These are phyloP conservation scores for Nakaseomyces delphensis DNA, from an alignment of 1,139 yeast species.

Conservation along the genomic window DNA sequence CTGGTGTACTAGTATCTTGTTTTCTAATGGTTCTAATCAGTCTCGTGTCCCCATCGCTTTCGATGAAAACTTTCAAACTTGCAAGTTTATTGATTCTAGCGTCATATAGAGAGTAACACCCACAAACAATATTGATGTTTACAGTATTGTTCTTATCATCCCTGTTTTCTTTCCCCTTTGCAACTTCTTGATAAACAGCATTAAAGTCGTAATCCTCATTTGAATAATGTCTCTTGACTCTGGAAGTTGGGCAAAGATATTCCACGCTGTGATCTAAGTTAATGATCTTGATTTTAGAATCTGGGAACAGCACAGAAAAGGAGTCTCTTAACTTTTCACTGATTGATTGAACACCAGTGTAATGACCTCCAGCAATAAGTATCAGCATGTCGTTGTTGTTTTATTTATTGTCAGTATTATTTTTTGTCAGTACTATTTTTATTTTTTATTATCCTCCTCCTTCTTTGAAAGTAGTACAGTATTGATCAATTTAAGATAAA, in stretches of 20 bases:
- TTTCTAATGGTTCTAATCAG: slow-evolving; percentile 62
- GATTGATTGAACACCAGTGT: slow-evolving; percentile 42
- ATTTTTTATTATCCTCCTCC: too few relatives aligned
- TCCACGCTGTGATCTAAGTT: slow-evolving; percentile 34
- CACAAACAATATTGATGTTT: slow-evolving; percentile 54
- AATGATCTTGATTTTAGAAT: slow-evolving; percentile 34
- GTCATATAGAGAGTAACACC: slow-evolving; percentile 73
- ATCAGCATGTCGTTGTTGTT: too few relatives aligned
- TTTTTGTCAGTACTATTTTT: too few relatives aligned
- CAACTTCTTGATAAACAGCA: slow-evolving; percentile 25
- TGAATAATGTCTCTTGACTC: slow-evolving; percentile 13
- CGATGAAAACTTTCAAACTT: slow-evolving; percentile 66
- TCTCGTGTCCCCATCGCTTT: slow-evolving; percentile 78
- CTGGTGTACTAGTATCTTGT: slow-evolving; percentile 24
- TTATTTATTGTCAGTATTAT: too few relatives aligned
- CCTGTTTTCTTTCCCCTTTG: background rate
- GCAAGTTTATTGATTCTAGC: slow-evolving; percentile 49
- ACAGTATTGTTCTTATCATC: slow-evolving; percentile 8
- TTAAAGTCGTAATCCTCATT: slow-evolving; percentile 35
- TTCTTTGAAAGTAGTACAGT: too few relatives aligned
- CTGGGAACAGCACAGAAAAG: slow-evolving; percentile 20
- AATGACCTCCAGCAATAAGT: slow-evolving; percentile 69
- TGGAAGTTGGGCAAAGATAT: background rate
- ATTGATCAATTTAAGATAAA: too few relatives aligned
- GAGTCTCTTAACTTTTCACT: slow-evolving; percentile 20